Evolutionary conservation across 257 asterid species (phyloP), one percentile per base, ranked within the genome.

Genomic region (Phtheirospermum japonicum): DNA sequence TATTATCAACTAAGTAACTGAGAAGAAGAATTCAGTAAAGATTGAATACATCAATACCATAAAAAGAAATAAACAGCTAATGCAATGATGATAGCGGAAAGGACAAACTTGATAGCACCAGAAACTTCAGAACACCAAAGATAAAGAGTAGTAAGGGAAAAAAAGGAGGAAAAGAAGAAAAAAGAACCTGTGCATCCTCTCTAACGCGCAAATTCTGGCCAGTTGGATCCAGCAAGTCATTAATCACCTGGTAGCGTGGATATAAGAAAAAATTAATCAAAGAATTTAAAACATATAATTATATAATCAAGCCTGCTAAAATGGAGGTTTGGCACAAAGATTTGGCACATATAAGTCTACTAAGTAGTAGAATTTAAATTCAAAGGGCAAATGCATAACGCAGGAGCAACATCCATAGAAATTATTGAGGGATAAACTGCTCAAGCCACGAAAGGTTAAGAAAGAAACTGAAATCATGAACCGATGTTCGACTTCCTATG

Each of bases 151-250:
- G 68, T 40, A 53, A 12, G 58, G 19, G 9, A 17, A 12, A 40
- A 40, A 40, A n/a, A 48, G 9, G 23, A 18, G 30, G 9, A 48
- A 7, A 4, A 48, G 8, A 7, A 17, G 12, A 48, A 18, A 17
- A 67, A 52, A 70, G 16, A 61, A 93, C 99, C 99, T 93, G 99
- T 11, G 87, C 82, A 76, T 93, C 99, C 77, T 93, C 99, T 79
- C 99, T 83, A 68, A 93, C 86, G 39, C 97, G 97, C 79, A 93
- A 80, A 80, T 93, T 87, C 69, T 93, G 99, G 59, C 96, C 97
- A 61, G 95, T 87, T 53, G 99, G 99, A 76, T 93, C 96, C 80
- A 93, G 88, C 82, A 93, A 80, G 78, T 90, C 99, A 72, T 93
- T 93, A 43, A 93, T 85, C 80, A 93, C 95, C 99, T 93, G 85